These are phyloP conservation scores for Echinosophora koreensis DNA, from an alignment of 306 rosid genomes.

Conservation along the genomic window DNA sequence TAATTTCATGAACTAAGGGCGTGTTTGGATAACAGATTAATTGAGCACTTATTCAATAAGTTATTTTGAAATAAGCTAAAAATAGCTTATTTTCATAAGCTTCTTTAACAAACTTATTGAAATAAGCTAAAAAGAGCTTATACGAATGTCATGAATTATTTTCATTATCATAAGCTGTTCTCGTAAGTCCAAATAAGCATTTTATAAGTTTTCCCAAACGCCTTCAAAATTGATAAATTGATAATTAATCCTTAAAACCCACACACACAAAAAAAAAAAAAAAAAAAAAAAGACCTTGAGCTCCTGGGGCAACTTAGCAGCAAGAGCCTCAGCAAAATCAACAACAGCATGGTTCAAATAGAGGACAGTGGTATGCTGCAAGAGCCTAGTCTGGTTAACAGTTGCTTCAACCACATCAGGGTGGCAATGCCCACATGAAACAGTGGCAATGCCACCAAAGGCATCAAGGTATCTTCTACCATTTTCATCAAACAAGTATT, in stretches of 20 bases:
- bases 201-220: no score
- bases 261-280: not conserved
- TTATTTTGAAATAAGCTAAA: no score
- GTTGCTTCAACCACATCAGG: conserved; percentile 58
- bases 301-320: conserved; percentile 52
- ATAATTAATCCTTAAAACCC: not conserved
- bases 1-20: not conserved
- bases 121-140: no score
- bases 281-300: conserved; percentile 47
- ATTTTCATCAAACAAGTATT: conserved; percentile 58
- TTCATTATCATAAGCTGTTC: no score
- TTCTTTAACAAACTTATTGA: no score
- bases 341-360: conserved; percentile 54
- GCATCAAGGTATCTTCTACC: conserved; percentile 60
- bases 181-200: no score
- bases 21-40: no score
- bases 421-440: conserved; percentile 62
- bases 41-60: no score
- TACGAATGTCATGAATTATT: no score
- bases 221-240: not conserved
- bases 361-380: conserved; percentile 59
- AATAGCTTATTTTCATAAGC: no score
- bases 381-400: conserved; percentile 52
- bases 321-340: conserved; percentile 60
- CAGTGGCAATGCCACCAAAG: conserved; percentile 62